Percentiles rank a stretch among this genome's conserved stretches.
Conservation (phyloP, 345 rosid species). For the Euclidium syriacum region DNA sequence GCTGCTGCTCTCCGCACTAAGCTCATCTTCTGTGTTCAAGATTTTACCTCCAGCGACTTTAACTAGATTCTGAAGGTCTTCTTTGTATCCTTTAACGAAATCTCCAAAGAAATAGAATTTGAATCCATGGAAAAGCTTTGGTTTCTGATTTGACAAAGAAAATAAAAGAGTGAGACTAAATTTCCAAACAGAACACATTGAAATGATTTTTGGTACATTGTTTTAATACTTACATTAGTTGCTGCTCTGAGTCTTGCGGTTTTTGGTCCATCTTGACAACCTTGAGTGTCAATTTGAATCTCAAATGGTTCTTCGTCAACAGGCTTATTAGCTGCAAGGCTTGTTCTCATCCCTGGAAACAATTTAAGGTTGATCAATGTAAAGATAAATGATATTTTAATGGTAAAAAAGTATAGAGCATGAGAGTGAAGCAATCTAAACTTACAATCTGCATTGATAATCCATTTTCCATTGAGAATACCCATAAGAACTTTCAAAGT, state of each 20-base stretch:
- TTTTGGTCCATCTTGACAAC: conserved; percentile 61
- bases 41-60: conserved; percentile 60
- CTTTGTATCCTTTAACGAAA: conserved; percentile 49
- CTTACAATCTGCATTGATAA: conserved; percentile 71
- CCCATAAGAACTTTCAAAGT: conserved; percentile 88
- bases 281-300: conserved; percentile 65
- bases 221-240: conserved; percentile 38
- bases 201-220: neutral
- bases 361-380: neutral
- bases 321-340: conserved; percentile 46
- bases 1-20: conserved; percentile 18
- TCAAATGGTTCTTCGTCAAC: conserved; percentile 71
- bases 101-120: conserved; percentile 58
- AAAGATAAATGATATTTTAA: neutral
- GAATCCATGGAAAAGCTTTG: conserved; percentile 65
- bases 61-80: conserved; percentile 61
- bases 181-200: neutral
- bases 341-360: conserved; percentile 73
- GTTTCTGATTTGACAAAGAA: conserved; percentile 41
- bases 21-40: conserved; percentile 38
- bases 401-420: neutral
- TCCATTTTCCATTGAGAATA: conserved; percentile 75
- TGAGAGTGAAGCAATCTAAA: conserved; percentile 4
- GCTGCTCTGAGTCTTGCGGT: conserved; percentile 60
- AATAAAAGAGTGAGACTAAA: neutral